A percentile compares a stretch with the other conserved stretches of the same genome.
These are phyloP conservation scores for Collybia sordida DNA, from an alignment of 768 basidiomycete species.

Conservation along the genomic window DNA sequence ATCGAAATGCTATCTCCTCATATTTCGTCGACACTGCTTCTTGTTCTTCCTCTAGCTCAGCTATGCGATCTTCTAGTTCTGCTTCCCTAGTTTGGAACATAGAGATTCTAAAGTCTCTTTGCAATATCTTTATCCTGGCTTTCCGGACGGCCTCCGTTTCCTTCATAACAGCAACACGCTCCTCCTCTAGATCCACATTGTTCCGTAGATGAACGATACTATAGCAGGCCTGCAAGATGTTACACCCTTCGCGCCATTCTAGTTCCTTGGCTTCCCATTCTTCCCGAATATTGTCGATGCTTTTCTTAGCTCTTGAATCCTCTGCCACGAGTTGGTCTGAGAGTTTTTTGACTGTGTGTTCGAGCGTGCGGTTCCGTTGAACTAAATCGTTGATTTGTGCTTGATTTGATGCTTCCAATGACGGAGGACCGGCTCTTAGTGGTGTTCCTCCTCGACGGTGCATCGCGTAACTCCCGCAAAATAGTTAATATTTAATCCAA, in stretches of 20 bases:
- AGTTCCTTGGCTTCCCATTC: slow-evolving; percentile 53
- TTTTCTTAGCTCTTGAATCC: slow-evolving; percentile 38
- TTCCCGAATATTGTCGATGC: slow-evolving; percentile 41
- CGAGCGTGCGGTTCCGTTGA: slow-evolving; percentile 62
- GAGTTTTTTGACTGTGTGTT: slow-evolving; percentile 58
- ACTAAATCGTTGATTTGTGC: slow-evolving; percentile 75
- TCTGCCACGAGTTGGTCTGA: slow-evolving; percentile 46
- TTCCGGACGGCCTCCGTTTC: slow-evolving; percentile 53
- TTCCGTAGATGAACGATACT: slow-evolving; percentile 64
- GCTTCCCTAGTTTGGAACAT: slow-evolving; percentile 64
- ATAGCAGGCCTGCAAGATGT: slow-evolving; percentile 61
- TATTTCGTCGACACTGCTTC: slow-evolving; percentile 24
- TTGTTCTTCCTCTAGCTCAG: slow-evolving; percentile 49
- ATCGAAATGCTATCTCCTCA: slow-evolving; percentile 24
- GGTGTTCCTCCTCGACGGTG: slow-evolving; percentile 18
- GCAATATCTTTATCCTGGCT: slow-evolving; percentile 59
- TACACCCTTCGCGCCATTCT: slow-evolving; percentile 63
- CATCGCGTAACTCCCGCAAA: slow-evolving; percentile 8
- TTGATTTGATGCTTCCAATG: slow-evolving; percentile 61
- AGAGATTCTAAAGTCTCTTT: slow-evolving; percentile 67
- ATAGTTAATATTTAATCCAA: background rate
- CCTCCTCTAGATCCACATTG: slow-evolving; percentile 52
- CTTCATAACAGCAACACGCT: slow-evolving; percentile 47
- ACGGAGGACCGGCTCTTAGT: slow-evolving; percentile 28
- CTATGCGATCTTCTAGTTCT: slow-evolving; percentile 55